Percentiles rank a stretch among this genome's conserved stretches.
Conservation (phyloP, 352 stramenopile species). For the Phytophthora fragariaefolia region DNA sequence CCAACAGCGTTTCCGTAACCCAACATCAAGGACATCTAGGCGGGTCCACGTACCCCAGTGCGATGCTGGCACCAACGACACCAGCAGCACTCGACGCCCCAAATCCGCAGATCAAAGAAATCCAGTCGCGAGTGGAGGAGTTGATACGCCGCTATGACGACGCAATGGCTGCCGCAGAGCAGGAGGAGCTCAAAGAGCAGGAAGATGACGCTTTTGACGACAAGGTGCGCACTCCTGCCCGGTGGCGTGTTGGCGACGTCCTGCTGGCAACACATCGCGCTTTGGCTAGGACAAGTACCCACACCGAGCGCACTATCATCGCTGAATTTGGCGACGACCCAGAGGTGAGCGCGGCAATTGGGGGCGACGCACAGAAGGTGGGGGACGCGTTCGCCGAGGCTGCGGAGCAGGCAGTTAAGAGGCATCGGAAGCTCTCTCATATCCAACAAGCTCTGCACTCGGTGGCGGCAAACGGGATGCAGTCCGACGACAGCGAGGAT, state of each 20-base stretch:
- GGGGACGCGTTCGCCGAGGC: conserved; percentile 43
- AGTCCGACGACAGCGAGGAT: conserved; percentile 11
- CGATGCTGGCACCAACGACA: conserved; percentile 15
- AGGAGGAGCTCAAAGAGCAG: conserved; percentile 35
- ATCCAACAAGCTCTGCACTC: conserved; percentile 59
- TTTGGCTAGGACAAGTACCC: conserved; percentile 59
- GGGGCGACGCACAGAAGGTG: conserved; percentile 43
- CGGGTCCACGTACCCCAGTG: conserved; percentile 14
- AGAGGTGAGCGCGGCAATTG: conserved; percentile 51
- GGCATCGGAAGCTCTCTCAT: conserved; percentile 30
- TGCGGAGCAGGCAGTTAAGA: conserved; percentile 36
- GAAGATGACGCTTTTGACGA: conserved; percentile 35
- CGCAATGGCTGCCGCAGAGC: conserved; percentile 23
- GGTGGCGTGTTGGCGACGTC: conserved; percentile 71
- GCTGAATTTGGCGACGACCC: conserved; percentile 62
- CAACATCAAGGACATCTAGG: background rate
- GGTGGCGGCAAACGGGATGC: conserved; percentile 30
- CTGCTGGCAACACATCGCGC: conserved; percentile 68
- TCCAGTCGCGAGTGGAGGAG: conserved; percentile 74
- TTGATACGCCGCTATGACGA: conserved; percentile 74
- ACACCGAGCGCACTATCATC: conserved; percentile 59
- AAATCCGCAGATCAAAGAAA: conserved; percentile 66
- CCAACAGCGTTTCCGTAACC: background rate
- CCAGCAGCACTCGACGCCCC: background rate
- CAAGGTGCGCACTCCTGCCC: conserved; percentile 38